Conservation (phyloP, 495 filamentous ascomycete species). For the Penicillium silybi region DNA sequence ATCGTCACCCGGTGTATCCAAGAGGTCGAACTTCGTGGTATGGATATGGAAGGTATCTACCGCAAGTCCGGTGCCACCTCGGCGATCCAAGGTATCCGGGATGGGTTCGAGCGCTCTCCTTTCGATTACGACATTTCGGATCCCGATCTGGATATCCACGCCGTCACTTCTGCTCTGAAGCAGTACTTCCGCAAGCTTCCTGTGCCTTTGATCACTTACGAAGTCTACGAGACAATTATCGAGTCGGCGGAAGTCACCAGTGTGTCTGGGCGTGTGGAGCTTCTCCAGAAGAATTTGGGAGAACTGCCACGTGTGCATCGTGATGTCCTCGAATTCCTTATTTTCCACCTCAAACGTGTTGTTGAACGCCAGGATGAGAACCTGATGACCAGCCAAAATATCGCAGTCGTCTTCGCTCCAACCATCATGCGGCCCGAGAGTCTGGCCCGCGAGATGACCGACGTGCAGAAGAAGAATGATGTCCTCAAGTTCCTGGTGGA, state of each 20-base stretch:
- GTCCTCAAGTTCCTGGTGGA: constrained; percentile 89
- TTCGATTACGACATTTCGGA: constrained; percentile 85
- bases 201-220: constrained; percentile 84
- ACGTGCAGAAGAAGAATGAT: constrained; percentile 87
- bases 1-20: constrained; percentile 94
- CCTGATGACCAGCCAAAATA: constrained; percentile 88
- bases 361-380: constrained; percentile 80
- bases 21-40: constrained; percentile 91
- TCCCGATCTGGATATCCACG: constrained; percentile 89
- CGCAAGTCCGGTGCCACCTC: constrained; percentile 90
- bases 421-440: constrained; percentile 91
- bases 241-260: constrained; percentile 55
- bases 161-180: constrained; percentile 92
- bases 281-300: constrained; percentile 65
- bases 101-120: constrained; percentile 77
- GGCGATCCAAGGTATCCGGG: constrained; percentile 79
- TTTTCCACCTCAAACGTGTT: constrained; percentile 91
- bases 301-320: constrained; percentile 77
- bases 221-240: constrained; percentile 84
- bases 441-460: constrained; percentile 89
- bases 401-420: constrained; percentile 96
- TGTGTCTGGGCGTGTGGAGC: constrained; percentile 51
- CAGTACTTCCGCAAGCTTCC: constrained; percentile 97
- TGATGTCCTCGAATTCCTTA: constrained; percentile 86
- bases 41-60: constrained; percentile 98